phyloP scores from a whole-genome alignment of 768 basidiomycete genomes.

The Trametes cingulata region DNA sequence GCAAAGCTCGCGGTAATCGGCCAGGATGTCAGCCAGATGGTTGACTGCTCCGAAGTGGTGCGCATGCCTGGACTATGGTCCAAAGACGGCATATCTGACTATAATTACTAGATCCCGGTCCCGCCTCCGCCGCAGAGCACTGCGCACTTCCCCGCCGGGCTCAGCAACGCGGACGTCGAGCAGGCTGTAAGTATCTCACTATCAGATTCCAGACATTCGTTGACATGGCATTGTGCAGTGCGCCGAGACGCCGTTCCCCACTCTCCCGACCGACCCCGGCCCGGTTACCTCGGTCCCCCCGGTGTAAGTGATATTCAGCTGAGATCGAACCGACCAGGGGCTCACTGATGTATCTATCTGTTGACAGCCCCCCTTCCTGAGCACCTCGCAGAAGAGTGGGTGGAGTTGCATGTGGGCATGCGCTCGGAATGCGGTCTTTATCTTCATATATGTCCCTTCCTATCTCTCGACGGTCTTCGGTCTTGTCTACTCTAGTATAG shows the following conservation, averaged over 20 bases:
- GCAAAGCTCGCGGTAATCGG: constrained; percentile 6
- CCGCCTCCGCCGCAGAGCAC: constrained; percentile 3
- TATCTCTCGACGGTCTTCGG: too few species aligned
- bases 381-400: too few species aligned
- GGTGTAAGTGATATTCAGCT: constrained; percentile 32
- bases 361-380: too few species aligned
- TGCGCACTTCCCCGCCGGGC: constrained; percentile 25
- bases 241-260: constrained; percentile 21
- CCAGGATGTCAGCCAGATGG: constrained; percentile 8
- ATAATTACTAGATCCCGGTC: background rate
- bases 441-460: too few species aligned
- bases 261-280: constrained; percentile 29
- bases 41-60: constrained; percentile 15
- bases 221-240: background rate
- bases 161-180: constrained; percentile 21
- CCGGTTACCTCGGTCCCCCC: constrained; percentile 32
- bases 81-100: background rate
- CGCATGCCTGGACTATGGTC: background rate
- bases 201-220: background rate
- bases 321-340: too few species aligned
- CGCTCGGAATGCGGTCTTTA: too few species aligned
- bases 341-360: too few species aligned
- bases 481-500: too few species aligned
- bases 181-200: constrained; percentile 19
- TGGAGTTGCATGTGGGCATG: too few species aligned